Evolutionary conservation across 345 rosid species (phyloP), one percentile per base, ranked within the genome.

Genomic region (Brassica incana): DNA sequence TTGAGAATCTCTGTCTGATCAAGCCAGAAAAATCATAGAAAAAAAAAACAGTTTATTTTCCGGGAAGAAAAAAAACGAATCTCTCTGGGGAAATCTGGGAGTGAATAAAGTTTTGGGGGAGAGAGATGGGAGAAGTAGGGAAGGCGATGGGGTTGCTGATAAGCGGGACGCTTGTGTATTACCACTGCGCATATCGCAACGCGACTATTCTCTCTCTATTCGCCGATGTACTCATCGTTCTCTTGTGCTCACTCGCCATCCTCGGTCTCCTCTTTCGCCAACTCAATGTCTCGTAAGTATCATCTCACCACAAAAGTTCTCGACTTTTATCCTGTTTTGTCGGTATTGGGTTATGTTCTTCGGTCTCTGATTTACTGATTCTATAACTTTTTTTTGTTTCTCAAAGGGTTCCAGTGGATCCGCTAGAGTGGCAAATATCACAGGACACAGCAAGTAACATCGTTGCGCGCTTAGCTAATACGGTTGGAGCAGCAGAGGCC

Each of bases 191-290:
- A 6, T 89, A 78, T 75, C 85, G 98, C 35, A 88, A 90, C 71
- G 89, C 99, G 14, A 88, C 88, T 78, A 85, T 93, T 61, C 88
- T 95, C 36, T 90, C 99, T 30, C 88, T 95, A 25, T 78, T 93
- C 78, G 82, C 97, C 67, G 98, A 95, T 76, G 98, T 95, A 72
- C 82, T 93, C 82, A 93, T 95, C 80, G 97, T 93, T 78, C 93
- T 93, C 83, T 96, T 93, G 74, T 95, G 98, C 85, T 95, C 99
- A 4, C 98, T 95, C 80, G 99, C 99, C 80, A 95, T 95, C 76
- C 98, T 95, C 70, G 99, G 99, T 80, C 98, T 95, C 32, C 97
- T 95, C 69, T 93, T 93, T 35, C 99, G 99, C 69, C 97, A 93
- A 78, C 84, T 95, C 84, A 91, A 89, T 85, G 89, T 95, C 66